Percentiles rank a stretch among this genome's conserved stretches.
Conservation (phyloP, 1,139 yeast species). For the Hyphopichia buzzinii region DNA sequence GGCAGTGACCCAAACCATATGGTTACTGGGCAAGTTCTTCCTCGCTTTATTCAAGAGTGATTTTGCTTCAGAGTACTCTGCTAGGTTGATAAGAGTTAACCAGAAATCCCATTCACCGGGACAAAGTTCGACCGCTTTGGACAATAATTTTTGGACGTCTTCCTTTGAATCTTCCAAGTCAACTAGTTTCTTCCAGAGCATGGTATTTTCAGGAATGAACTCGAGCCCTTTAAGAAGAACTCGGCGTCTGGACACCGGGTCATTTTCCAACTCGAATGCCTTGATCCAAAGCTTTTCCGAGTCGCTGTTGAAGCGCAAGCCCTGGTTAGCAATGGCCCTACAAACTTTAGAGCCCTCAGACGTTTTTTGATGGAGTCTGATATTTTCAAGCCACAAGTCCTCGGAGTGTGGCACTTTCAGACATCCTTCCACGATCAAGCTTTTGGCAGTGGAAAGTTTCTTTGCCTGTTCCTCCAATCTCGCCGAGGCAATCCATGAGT, state of each 20-base stretch:
- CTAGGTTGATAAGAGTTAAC: slow-evolving; percentile 47
- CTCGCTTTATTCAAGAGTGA: slow-evolving; percentile 59
- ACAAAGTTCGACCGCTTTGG: slow-evolving; percentile 67
- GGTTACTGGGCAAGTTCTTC: slow-evolving; percentile 48
- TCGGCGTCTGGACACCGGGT: slow-evolving; percentile 47
- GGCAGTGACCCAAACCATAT: slow-evolving; percentile 70
- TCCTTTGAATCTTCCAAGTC: slow-evolving; percentile 46
- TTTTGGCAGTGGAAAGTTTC: slow-evolving; percentile 56
- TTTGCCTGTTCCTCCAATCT: slow-evolving; percentile 69
- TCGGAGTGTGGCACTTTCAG: slow-evolving; percentile 62
- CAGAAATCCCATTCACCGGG: slow-evolving; percentile 68
- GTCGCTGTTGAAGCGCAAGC: slow-evolving; percentile 53
- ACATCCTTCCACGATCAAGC: slow-evolving; percentile 71
- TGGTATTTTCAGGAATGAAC: slow-evolving; percentile 43
- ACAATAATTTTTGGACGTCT: slow-evolving; percentile 54
- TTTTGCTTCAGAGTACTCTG: slow-evolving; percentile 50
- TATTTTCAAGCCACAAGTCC: slow-evolving; percentile 79
- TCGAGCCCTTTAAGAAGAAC: slow-evolving; percentile 63
- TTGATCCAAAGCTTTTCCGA: slow-evolving; percentile 70
- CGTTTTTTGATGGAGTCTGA: slow-evolving; percentile 59
- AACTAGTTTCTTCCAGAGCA: slow-evolving; percentile 55
- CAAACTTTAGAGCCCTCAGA: slow-evolving; percentile 37
- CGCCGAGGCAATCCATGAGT: slow-evolving; percentile 89
- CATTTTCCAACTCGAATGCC: slow-evolving; percentile 66
- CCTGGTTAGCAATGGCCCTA: slow-evolving; percentile 63